Evolutionary conservation across 805 yeast genomes (phyloP).

Genomic region (Sugiyamaella qingdaonensis): DNA sequence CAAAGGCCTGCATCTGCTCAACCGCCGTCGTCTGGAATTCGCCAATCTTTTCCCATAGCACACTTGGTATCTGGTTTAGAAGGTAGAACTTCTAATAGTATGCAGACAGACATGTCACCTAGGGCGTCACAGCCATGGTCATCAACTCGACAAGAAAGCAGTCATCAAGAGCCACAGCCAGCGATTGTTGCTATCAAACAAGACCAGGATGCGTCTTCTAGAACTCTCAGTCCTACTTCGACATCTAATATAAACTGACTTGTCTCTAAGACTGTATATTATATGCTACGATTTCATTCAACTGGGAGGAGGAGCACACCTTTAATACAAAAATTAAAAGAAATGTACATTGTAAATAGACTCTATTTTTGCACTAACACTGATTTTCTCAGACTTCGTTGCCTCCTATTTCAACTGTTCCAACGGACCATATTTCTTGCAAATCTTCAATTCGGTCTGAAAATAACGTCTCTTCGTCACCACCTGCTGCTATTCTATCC

Average conservation of each 20-base stretch:
- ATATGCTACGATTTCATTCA: too few species aligned
- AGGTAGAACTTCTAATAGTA: too few species aligned
- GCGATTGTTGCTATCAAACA: too few species aligned
- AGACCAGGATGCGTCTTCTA: too few species aligned
- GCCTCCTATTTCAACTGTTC: conserved; percentile 8
- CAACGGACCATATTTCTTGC: conserved; percentile 78
- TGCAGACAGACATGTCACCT: too few species aligned
- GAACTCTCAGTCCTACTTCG: too few species aligned
- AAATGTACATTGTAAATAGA: neutral
- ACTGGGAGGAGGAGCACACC: too few species aligned
- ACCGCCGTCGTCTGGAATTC: neutral
- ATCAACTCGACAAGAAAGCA: neutral
- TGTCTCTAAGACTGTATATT: too few species aligned
- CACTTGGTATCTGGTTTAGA: neutral
- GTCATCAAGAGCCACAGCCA: neutral
- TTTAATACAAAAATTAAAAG: neutral
- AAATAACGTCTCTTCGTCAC: conserved; percentile 79
- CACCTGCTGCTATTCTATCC: conserved; percentile 85
- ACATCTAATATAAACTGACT: too few species aligned
- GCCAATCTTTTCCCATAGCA: neutral
- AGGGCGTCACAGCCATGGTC: too few species aligned
- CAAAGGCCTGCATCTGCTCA: neutral
- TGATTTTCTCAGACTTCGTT: neutral
- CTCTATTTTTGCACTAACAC: too few species aligned
- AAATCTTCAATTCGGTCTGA: conserved; percentile 86